A percentile compares a stretch with the other conserved stretches of the same genome.
Conservation (phyloP, 805 yeast genomes). For the Ogataea pignaliae region DNA sequence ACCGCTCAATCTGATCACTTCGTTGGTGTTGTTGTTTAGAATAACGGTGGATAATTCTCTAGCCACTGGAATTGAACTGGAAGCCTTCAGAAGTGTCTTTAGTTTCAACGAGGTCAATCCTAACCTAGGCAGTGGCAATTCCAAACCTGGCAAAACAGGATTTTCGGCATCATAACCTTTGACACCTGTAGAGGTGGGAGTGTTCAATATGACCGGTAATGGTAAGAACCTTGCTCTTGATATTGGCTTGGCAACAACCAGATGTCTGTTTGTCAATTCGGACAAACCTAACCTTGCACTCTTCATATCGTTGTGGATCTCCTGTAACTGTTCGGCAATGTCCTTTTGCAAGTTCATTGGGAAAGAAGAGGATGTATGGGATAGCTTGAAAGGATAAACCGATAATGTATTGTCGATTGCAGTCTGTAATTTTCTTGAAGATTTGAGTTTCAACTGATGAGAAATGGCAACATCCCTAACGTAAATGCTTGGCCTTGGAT, state of each 20-base stretch:
- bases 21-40: constrained; percentile 42
- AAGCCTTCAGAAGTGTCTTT: constrained; percentile 54
- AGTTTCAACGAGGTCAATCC: constrained; percentile 68
- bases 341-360: constrained; percentile 46
- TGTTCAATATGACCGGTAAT: constrained; percentile 55
- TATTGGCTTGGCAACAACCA: constrained; percentile 71
- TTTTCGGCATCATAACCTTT: constrained; percentile 63
- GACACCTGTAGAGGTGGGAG: constrained; percentile 63
- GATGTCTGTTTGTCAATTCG: constrained; percentile 76
- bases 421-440: constrained; percentile 66
- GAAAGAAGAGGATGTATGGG: constrained; percentile 61
- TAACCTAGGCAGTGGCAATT: constrained; percentile 68
- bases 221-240: constrained; percentile 72
- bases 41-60: constrained; percentile 78
- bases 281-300: constrained; percentile 68
- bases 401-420: constrained; percentile 70
- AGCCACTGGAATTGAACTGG: constrained; percentile 56
- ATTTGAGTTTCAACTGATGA: constrained; percentile 69
- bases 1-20: constrained; percentile 76
- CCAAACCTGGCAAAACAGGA: constrained; percentile 66
- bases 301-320: constrained; percentile 51
- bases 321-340: constrained; percentile 36
- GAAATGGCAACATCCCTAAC: constrained; percentile 84
- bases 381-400: constrained; percentile 87
- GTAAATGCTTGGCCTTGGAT: constrained; percentile 65